Base-by-base conservation (phyloP, 2,329 filamentous ascomycete genomes). In the Ophiostoma ips region DNA sequence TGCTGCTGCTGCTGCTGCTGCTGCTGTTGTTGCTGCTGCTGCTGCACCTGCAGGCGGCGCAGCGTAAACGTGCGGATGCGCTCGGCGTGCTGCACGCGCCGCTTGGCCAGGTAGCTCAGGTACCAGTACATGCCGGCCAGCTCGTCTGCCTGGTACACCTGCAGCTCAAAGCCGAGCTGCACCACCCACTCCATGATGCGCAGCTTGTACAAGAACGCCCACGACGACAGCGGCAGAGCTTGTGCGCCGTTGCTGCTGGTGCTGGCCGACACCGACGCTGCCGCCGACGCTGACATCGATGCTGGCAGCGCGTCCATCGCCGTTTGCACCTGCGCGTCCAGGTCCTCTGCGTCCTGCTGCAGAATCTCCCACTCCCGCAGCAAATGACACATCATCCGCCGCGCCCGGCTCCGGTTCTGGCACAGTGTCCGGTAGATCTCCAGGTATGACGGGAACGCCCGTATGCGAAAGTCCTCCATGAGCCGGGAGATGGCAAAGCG, bases 151-250 rank as follows among this genome's bases (percentile, higher is more conserved):
- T 90, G 81, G 64, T 96, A 96, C 10, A 95, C 77, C 40, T 90
- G 83, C 12, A 95, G 80, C 65, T 98, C 92, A 63, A 98, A 96
- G 12, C 94, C 92, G 31, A 95, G 78, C 61, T 95, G 85, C 15
- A 95, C 74, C 43, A 94, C 83, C 71, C 81, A 84, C 61, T 90
- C 83, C 74, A 95, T 87, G 59, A 90, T 79, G 30, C 77, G 78
- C n/a, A 95, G 73, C 64, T 95, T 96, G 65, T 94, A 86, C 53
- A 89, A 76, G 59, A 90, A 94, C 0, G 82, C 78, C 92, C 92
- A 98, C 3, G 84, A 88, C 1, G 85, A 87, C 1, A 96, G 71
- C 0, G 87, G 81, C 48, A 85, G 83, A 0, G 81, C 73, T 60
- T 21, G 47, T 61, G 70, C 52, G 72, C 70, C 33, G 30, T 18